Percentiles rank a stretch among this genome's conserved stretches.
Conservation (phyloP, 768 basidiomycete genomes). For the Gyrodon lividus region DNA sequence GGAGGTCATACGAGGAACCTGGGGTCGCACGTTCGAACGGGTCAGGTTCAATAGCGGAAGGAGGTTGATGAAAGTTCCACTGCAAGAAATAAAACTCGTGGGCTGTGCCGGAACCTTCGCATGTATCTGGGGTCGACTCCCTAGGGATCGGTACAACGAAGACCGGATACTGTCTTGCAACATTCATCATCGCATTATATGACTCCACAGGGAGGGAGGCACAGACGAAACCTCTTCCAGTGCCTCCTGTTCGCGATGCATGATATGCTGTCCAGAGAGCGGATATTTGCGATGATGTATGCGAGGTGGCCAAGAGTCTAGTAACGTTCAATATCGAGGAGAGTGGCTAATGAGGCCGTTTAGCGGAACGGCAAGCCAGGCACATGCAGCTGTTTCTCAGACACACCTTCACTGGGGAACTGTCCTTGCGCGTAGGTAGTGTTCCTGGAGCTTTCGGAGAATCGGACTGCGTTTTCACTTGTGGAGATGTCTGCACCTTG, state of each 20-base stretch:
- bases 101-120: constrained; percentile 38
- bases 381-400: not conserved
- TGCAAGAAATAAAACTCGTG: constrained; percentile 86
- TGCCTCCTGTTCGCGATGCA: constrained; percentile 72
- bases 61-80: constrained; percentile 83
- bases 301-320: constrained; percentile 62
- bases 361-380: not conserved
- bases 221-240: constrained; percentile 82
- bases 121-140: constrained; percentile 23
- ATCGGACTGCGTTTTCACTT: constrained; percentile 6
- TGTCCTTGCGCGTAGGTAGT: constrained; percentile 49
- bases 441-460: constrained; percentile 3
- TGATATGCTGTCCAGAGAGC: constrained; percentile 92
- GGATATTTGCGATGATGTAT: constrained; percentile 71
- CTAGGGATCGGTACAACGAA: constrained; percentile 86
- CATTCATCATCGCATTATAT: constrained; percentile 67
- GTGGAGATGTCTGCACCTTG: constrained; percentile 12
- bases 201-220: constrained; percentile 73
- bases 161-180: constrained; percentile 64
- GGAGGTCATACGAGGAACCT: constrained; percentile 35
- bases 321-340: constrained; percentile 77
- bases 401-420: constrained; percentile 64
- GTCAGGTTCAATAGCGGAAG: constrained; percentile 45
- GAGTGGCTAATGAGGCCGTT: constrained; percentile 57
- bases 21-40: constrained; percentile 39